Conservation (phyloP, 768 basidiomycete species). For the Hygrocybe punicea region DNA sequence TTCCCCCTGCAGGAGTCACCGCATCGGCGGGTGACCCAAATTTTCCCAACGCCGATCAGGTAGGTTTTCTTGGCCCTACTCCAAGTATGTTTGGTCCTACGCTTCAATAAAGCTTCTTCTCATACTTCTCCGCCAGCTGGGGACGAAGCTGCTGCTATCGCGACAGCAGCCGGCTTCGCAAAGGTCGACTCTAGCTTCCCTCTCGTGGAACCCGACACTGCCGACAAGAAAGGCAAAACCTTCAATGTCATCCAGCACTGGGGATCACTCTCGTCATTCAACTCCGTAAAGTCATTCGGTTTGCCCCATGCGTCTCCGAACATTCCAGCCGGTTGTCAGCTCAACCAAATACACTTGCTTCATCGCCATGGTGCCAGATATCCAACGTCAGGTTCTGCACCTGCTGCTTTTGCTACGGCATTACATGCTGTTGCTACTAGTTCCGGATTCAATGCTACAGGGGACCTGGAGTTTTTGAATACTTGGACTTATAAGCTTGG, state of each 20-base stretch:
- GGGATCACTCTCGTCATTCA: slow-evolving; percentile 52
- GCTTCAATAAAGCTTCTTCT: not conserved
- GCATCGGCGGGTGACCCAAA: slow-evolving; percentile 33
- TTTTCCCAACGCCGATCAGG: slow-evolving; percentile 42
- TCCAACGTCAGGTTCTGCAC: slow-evolving; percentile 46
- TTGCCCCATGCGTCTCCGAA: slow-evolving; percentile 44
- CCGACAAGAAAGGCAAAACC: slow-evolving; percentile 26
- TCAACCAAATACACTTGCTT: slow-evolving; percentile 54
- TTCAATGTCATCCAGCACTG: slow-evolving; percentile 47
- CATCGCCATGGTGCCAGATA: slow-evolving; percentile 70
- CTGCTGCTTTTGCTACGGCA: slow-evolving; percentile 44
- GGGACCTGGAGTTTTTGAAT: slow-evolving; percentile 61
- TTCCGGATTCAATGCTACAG: slow-evolving; percentile 48
- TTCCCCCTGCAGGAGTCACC: slow-evolving; percentile 41
- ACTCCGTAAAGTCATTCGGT: slow-evolving; percentile 51
- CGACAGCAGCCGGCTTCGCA: slow-evolving; percentile 41
- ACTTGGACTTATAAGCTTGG: slow-evolving; percentile 78
- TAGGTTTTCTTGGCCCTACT: slow-evolving; percentile 49
- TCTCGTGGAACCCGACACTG: slow-evolving; percentile 37
- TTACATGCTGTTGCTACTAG: slow-evolving; percentile 44
- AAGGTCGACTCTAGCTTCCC: slow-evolving; percentile 40
- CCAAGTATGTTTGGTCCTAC: slow-evolving; percentile 35
- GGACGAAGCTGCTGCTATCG: slow-evolving; percentile 40
- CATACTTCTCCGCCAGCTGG: slow-evolving; percentile 32
- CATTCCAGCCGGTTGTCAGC: slow-evolving; percentile 45